Evolutionary conservation across 2,329 filamentous ascomycete species (phyloP).

Genomic region (Epichloe hybrida): DNA sequence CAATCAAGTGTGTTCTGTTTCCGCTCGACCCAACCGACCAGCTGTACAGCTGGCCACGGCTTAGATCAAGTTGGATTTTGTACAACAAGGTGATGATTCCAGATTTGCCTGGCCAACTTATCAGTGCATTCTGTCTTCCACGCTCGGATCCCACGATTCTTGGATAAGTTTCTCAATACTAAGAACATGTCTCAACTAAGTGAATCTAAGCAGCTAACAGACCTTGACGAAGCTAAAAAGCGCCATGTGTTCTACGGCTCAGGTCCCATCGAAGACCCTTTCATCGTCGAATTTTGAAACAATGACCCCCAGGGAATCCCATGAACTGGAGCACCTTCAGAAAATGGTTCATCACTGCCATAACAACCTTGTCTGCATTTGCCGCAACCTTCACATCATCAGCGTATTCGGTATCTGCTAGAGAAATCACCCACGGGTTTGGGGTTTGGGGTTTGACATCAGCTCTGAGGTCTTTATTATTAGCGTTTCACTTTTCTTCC

Average conservation of each 20-base stretch:
- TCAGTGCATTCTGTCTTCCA: neutral
- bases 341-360: neutral
- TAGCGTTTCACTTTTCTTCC: conserved; percentile 44
- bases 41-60: neutral
- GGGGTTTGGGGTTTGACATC: conserved; percentile 44
- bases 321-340: neutral
- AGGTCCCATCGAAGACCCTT: neutral
- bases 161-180: neutral
- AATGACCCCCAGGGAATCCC: neutral
- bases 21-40: neutral
- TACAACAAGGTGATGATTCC: neutral
- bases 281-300: neutral
- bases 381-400: neutral
- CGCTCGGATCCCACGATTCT: neutral
- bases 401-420: neutral
- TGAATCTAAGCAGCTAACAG: neutral
- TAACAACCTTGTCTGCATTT: neutral
- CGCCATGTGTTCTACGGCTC: neutral
- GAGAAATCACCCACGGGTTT: conserved; percentile 41
- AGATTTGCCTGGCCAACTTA: neutral
- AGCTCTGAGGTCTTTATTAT: conserved; percentile 60
- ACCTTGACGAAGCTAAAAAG: neutral
- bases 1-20: neutral
- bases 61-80: neutral
- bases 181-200: neutral